A percentile compares a stretch with the other conserved stretches of the same genome.
phyloP scores from a whole-genome alignment of 2,329 filamentous ascomycete genomes.

The Phialophora expanda region DNA sequence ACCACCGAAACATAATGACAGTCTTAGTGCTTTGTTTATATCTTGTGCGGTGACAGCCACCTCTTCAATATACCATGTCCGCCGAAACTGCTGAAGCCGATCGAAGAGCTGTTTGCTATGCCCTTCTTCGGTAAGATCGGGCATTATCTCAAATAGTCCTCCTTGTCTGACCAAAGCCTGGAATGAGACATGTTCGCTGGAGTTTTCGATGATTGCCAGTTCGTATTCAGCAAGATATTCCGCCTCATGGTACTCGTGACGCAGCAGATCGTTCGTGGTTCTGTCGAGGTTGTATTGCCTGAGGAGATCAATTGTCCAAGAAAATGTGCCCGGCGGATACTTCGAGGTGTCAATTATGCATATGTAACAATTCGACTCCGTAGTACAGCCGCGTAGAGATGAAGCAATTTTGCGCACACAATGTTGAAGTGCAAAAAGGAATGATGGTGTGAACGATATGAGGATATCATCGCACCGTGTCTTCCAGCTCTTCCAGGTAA shows the following conservation, averaged over 20 bases:
- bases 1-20: constrained; percentile 7
- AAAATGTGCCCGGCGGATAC: constrained; percentile 5
- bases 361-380: constrained; percentile 5
- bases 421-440: constrained; percentile 7
- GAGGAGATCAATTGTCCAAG: constrained; percentile 8
- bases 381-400: not conserved
- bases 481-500: constrained; percentile 5
- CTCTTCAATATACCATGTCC: not conserved
- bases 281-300: not conserved
- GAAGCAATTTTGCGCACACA: constrained; percentile 6
- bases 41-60: not conserved
- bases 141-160: constrained; percentile 4
- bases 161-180: not conserved
- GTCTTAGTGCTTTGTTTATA: not conserved
- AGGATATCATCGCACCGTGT: not conserved
- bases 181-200: not conserved
- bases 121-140: not conserved
- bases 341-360: not conserved
- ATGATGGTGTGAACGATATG: constrained; percentile 6
- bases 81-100: not conserved
- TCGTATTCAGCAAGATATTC: constrained; percentile 2
- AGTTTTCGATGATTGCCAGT: not conserved
- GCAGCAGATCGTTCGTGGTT: not conserved
- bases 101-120: not conserved
- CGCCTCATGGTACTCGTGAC: not conserved